Evolutionary conservation across 257 asterid species (phyloP).

Genomic region (Ballota nigra): DNA sequence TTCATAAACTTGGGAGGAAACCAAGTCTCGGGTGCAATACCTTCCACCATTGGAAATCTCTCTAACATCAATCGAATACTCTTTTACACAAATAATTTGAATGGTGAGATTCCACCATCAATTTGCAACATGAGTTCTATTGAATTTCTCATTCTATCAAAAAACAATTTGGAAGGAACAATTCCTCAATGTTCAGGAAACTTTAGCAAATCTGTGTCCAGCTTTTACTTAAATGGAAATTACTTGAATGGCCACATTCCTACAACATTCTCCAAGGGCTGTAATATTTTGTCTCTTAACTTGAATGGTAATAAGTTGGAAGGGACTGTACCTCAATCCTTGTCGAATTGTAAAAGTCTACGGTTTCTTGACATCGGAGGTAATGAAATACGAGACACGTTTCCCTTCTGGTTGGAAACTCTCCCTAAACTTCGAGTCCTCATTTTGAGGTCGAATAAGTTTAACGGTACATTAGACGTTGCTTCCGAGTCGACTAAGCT

Average conservation of each 20-base stretch:
- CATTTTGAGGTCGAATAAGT: slow-evolving; percentile 16
- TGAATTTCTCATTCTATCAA: too few relatives aligned
- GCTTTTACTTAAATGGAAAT: neutral
- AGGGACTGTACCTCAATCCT: slow-evolving; percentile 6
- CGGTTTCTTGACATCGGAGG: neutral
- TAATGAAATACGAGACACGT: slow-evolving; percentile 6
- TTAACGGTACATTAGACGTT: slow-evolving; percentile 29
- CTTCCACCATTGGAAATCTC: too few relatives aligned
- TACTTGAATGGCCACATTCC: slow-evolving; percentile 3
- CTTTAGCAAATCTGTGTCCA: neutral
- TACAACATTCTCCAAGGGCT: neutral
- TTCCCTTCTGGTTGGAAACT: slow-evolving; percentile 1
- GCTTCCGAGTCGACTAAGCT: neutral
- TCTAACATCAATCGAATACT: too few relatives aligned
- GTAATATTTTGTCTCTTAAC: neutral
- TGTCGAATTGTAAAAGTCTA: slow-evolving; percentile 13
- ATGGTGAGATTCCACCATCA: too few relatives aligned
- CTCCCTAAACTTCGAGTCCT: slow-evolving; percentile 31
- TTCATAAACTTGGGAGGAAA: too few relatives aligned
- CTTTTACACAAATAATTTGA: too few relatives aligned
- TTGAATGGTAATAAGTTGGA: slow-evolving; percentile 6
- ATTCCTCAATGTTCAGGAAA: slow-evolving; percentile 1
- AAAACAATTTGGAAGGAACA: neutral
- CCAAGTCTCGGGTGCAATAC: too few relatives aligned
- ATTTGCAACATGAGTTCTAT: too few relatives aligned